phyloP scores from a whole-genome alignment of 2,329 filamentous ascomycete genomes.

The Leptographium wingfieldii region DNA sequence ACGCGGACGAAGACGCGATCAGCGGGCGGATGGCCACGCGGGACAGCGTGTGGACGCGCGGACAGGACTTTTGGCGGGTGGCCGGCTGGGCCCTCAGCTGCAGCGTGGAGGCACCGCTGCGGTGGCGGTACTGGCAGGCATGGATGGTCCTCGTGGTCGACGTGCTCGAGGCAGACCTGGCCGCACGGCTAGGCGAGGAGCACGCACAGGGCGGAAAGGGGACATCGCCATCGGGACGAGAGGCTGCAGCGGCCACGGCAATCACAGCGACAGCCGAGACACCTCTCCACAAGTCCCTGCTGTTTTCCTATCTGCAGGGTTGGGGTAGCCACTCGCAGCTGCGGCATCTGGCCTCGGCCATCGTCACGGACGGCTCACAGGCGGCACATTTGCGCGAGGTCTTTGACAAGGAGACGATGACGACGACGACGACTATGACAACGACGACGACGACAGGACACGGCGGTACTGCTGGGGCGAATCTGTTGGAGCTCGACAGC shows the following conservation, averaged over 20 bases:
- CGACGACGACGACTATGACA: slow-evolving; percentile 18
- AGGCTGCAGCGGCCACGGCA: slow-evolving; percentile 10
- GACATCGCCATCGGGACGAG: slow-evolving; percentile 26
- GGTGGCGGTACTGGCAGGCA: slow-evolving; percentile 71
- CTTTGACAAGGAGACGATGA: slow-evolving; percentile 49
- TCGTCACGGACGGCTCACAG: slow-evolving; percentile 53
- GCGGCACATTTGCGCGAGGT: slow-evolving; percentile 48
- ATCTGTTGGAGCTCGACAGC: slow-evolving; percentile 43
- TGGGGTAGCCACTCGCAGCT: slow-evolving; percentile 30
- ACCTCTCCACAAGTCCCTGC: slow-evolving; percentile 39
- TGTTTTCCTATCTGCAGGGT: slow-evolving; percentile 45
- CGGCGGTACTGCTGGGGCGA: slow-evolving; percentile 18
- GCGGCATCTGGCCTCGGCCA: slow-evolving; percentile 48
- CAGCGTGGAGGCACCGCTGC: slow-evolving; percentile 54
- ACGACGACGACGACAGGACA: slow-evolving; percentile 13
- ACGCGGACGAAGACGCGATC: slow-evolving; percentile 34
- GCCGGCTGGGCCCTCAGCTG: slow-evolving; percentile 93
- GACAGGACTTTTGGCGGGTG: slow-evolving; percentile 78
- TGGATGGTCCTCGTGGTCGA: slow-evolving; percentile 76
- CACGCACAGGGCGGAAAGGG: not conserved
- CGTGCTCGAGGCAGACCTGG: slow-evolving; percentile 59
- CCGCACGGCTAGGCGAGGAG: slow-evolving; percentile 33
- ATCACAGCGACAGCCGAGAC: slow-evolving; percentile 4
- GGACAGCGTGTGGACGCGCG: slow-evolving; percentile 59
- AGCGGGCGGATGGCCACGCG: slow-evolving; percentile 47